phyloP scores from a whole-genome alignment of 208 protist species.

The Trypanosoma boissoni region DNA sequence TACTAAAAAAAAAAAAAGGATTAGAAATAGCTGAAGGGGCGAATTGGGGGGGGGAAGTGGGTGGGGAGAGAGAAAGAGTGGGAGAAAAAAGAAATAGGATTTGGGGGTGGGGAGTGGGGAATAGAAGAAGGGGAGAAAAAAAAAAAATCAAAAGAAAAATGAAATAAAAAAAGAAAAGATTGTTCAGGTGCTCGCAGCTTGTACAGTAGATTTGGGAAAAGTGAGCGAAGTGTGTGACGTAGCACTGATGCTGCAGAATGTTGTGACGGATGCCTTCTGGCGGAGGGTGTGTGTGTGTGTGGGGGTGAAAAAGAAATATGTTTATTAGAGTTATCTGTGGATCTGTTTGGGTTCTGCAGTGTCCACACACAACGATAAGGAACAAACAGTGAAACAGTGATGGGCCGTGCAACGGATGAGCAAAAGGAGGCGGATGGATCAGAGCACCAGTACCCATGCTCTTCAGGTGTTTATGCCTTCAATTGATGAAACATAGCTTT shows the following conservation, averaged over 20 bases:
- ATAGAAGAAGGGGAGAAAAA: neutral
- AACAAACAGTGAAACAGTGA: no score
- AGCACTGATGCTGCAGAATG: no score
- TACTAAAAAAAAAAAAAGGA: neutral
- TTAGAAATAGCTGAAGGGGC: neutral
- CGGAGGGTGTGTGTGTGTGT: neutral
- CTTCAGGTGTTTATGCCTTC: constrained; percentile 3
- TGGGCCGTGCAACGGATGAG: no score
- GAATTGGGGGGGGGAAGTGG: neutral
- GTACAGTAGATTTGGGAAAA: neutral
- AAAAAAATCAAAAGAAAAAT: neutral
- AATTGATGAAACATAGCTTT: neutral
- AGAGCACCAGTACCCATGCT: no score
- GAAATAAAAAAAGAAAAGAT: neutral
- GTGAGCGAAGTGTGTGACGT: constrained; percentile 43
- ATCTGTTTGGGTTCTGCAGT: no score
- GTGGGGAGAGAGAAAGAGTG: neutral
- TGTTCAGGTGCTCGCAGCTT: neutral
- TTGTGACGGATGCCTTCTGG: no score
- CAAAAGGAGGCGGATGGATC: no score
- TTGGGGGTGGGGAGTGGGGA: neutral
- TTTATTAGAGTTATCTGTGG: constrained; percentile 11
- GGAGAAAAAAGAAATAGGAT: neutral
- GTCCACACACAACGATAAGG: no score
- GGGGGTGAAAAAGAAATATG: constrained; percentile 5